phyloP scores from a whole-genome alignment of 306 rosid species.

The Gastrolobium villosum region DNA sequence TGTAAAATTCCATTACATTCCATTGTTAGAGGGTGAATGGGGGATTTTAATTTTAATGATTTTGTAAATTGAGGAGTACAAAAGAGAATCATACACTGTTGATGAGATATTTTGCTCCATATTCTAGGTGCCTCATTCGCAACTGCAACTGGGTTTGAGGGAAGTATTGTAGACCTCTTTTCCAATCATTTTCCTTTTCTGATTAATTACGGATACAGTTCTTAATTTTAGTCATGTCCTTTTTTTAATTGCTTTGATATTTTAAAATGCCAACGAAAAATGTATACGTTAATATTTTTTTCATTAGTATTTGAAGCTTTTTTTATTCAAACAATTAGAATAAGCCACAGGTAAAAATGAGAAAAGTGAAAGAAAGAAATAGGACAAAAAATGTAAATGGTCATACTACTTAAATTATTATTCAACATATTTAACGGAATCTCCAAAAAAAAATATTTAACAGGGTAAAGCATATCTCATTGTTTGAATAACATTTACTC shows the following conservation, averaged over 20 bases:
- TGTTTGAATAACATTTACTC: too few species aligned
- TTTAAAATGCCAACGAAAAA: not conserved
- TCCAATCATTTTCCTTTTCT: not conserved
- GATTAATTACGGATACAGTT: not conserved
- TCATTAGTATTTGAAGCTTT: conserved; percentile 8
- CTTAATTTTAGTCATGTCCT: not conserved
- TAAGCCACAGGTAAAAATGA: too few species aligned
- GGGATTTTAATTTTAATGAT: conserved; percentile 46
- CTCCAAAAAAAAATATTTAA: too few species aligned
- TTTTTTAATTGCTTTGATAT: conserved; percentile 4
- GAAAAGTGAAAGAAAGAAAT: too few species aligned
- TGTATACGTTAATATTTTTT: not conserved
- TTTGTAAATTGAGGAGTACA: conserved; percentile 59
- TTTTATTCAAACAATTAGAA: not conserved
- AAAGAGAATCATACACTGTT: conserved; percentile 43
- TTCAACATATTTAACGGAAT: too few species aligned
- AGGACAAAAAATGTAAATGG: too few species aligned
- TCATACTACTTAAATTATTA: too few species aligned
- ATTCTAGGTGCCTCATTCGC: conserved; percentile 27
- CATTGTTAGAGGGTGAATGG: conserved; percentile 46
- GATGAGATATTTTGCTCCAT: conserved; percentile 35
- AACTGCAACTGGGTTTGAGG: not conserved
- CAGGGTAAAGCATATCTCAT: too few species aligned
- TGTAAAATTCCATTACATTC: conserved; percentile 55
- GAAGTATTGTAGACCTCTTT: not conserved